Evolutionary conservation across 495 filamentous ascomycete species (phyloP).

Genomic region (Penicillium robsamsonii): DNA sequence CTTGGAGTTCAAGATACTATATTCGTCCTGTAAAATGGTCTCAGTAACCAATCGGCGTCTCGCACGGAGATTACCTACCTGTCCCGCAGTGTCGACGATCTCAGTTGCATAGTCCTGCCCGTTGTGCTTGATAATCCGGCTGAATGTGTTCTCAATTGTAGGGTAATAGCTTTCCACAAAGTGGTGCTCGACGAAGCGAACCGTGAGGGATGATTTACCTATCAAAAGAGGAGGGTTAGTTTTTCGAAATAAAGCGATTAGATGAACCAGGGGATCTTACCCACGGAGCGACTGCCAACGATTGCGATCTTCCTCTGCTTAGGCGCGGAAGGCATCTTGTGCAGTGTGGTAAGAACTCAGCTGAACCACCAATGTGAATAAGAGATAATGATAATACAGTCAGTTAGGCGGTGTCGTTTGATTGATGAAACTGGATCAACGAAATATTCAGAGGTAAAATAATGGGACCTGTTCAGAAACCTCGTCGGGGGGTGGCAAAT

Average conservation of each 20-base stretch:
- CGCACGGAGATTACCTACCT: slow-evolving; percentile 55
- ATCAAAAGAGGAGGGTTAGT: slow-evolving; percentile 2
- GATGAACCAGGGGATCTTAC: slow-evolving; percentile 50
- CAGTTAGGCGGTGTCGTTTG: not conserved
- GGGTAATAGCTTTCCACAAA: slow-evolving; percentile 99
- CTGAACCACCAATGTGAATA: not conserved
- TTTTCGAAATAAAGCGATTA: not conserved
- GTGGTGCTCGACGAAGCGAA: slow-evolving; percentile 95
- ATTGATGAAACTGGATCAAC: slow-evolving; percentile 4
- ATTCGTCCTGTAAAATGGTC: slow-evolving; percentile 72
- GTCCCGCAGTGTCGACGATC: slow-evolving; percentile 97
- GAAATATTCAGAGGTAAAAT: slow-evolving; percentile 2
- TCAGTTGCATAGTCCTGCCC: slow-evolving; percentile 93
- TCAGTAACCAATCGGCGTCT: slow-evolving; percentile 2
- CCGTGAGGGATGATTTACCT: slow-evolving; percentile 98
- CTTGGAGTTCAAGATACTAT: slow-evolving; percentile 95
- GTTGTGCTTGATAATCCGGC: slow-evolving; percentile 87
- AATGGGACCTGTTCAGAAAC: slow-evolving; percentile 7
- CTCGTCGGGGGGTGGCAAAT: slow-evolving; percentile 27
- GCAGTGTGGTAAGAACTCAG: slow-evolving; percentile 1
- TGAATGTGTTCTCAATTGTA: slow-evolving; percentile 98
- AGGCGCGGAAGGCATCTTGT: slow-evolving; percentile 72
- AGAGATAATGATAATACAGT: not conserved
- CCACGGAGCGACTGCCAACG: slow-evolving; percentile 95
- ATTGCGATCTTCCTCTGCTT: slow-evolving; percentile 99